phyloP scores from a whole-genome alignment of 116 monocot genomes.

The Dioscorea cayenensis region DNA sequence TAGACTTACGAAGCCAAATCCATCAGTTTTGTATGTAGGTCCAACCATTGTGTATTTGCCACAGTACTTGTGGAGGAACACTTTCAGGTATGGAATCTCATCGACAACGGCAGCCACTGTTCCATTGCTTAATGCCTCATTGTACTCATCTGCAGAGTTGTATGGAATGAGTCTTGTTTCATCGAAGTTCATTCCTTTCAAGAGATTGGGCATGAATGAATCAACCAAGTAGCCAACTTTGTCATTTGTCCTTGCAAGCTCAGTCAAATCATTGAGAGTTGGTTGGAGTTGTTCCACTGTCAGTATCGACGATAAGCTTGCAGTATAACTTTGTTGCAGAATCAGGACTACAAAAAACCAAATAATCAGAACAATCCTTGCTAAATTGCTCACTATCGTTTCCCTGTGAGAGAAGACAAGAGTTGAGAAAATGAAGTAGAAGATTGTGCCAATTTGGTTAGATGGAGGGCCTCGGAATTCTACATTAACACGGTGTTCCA shows the following conservation, averaged over 20 bases:
- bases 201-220: slow-evolving; percentile 20
- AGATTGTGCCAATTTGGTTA: slow-evolving; percentile 35
- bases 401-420: slow-evolving; percentile 51
- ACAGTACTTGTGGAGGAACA: slow-evolving; percentile 15
- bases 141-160: slow-evolving; percentile 9
- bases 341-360: slow-evolving; percentile 52
- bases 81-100: slow-evolving; percentile 21
- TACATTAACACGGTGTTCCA: slow-evolving; percentile 49
- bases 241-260: slow-evolving; percentile 16
- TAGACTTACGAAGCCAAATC: slow-evolving; percentile 27
- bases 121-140: slow-evolving; percentile 24
- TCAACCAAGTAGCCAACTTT: slow-evolving; percentile 28
- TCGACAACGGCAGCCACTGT: slow-evolving; percentile 27
- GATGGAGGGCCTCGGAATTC: slow-evolving; percentile 35
- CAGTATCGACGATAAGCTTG: slow-evolving; percentile 46
- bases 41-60: slow-evolving; percentile 18
- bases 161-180: slow-evolving; percentile 8
- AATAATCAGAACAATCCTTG: neutral
- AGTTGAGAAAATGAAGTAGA: slow-evolving; percentile 69
- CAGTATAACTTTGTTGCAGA: slow-evolving; percentile 47
- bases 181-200: slow-evolving; percentile 23
- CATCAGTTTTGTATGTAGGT: slow-evolving; percentile 18
- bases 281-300: slow-evolving; percentile 52
- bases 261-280: slow-evolving; percentile 15
- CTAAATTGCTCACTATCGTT: neutral